Evolutionary conservation across 2,329 filamentous ascomycete species (phyloP).

Genomic region (Septoria petroselini): DNA sequence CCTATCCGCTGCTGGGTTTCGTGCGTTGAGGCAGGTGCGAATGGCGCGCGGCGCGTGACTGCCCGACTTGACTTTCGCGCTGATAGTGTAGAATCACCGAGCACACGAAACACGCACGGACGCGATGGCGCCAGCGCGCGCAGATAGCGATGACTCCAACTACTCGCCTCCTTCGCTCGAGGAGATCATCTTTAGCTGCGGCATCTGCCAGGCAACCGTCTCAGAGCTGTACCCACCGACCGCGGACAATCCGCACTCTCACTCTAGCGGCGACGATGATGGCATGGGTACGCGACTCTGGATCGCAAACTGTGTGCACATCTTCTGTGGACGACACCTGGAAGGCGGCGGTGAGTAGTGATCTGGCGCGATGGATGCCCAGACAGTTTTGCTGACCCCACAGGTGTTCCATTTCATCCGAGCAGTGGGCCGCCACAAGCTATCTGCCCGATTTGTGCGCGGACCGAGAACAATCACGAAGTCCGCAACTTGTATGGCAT

Average conservation of each 20-base stretch:
- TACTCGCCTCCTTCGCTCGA: slow-evolving; percentile 21
- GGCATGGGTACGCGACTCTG: slow-evolving; percentile 47
- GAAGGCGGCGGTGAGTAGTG: slow-evolving; percentile 46
- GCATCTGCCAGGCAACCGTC: slow-evolving; percentile 47
- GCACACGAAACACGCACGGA: neutral
- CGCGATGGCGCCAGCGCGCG: slow-evolving; percentile 19
- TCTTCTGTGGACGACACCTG: slow-evolving; percentile 50
- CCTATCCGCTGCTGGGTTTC: neutral
- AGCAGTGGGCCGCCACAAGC: slow-evolving; percentile 42
- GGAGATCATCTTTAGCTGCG: slow-evolving; percentile 51
- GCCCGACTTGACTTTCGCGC: neutral
- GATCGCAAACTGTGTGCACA: slow-evolving; percentile 50
- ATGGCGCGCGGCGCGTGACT: slow-evolving; percentile 3
- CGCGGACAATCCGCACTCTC: slow-evolving; percentile 39
- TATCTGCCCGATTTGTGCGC: slow-evolving; percentile 46
- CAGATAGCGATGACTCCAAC: neutral
- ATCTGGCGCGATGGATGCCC: neutral
- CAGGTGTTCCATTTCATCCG: slow-evolving; percentile 49
- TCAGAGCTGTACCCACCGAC: slow-evolving; percentile 46
- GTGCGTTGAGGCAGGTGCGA: neutral
- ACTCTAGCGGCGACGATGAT: slow-evolving; percentile 32
- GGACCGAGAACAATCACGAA: slow-evolving; percentile 35
- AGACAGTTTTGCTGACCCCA: slow-evolving; percentile 1
- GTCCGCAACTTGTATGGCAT: slow-evolving; percentile 46
- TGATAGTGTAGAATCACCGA: slow-evolving; percentile 3